A percentile compares a stretch with the other conserved stretches of the same genome.
Conservation (phyloP, 805 yeast species). For the Cyberlindnera japonica region DNA sequence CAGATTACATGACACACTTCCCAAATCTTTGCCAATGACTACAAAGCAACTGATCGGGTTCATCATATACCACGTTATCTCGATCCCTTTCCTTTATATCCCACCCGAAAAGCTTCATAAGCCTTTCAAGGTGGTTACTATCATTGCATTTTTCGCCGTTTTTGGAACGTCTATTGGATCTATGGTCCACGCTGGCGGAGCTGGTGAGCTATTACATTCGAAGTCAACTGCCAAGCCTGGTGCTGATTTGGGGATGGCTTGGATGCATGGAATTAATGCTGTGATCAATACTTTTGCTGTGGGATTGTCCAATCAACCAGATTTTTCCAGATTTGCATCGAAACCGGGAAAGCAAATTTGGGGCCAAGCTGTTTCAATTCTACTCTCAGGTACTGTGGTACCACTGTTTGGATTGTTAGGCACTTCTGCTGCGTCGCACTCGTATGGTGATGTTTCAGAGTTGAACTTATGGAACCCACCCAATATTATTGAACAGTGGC, state of each 20-base stretch:
- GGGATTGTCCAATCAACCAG: slow-evolving; percentile 32
- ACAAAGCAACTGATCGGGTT: slow-evolving; percentile 39
- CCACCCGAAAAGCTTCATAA: slow-evolving; percentile 32
- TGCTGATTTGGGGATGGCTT: slow-evolving; percentile 31
- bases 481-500: slow-evolving; percentile 38
- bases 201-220: slow-evolving; percentile 31
- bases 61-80: slow-evolving; percentile 37
- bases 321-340: slow-evolving; percentile 36
- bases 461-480: slow-evolving; percentile 44
- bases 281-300: slow-evolving; percentile 30
- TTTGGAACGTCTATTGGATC: slow-evolving; percentile 35
- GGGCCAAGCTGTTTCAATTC: slow-evolving; percentile 35
- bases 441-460: slow-evolving; percentile 32
- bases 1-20: slow-evolving; percentile 37
- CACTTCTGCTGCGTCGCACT: slow-evolving; percentile 40
- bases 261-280: slow-evolving; percentile 30
- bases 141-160: slow-evolving; percentile 31
- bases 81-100: slow-evolving; percentile 28
- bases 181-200: slow-evolving; percentile 31
- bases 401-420: slow-evolving; percentile 45
- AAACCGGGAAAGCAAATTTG: slow-evolving; percentile 36
- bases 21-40: slow-evolving; percentile 37
- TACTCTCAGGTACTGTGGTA: slow-evolving; percentile 38
- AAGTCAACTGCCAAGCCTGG: slow-evolving; percentile 25
- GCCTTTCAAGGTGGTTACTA: slow-evolving; percentile 28